A percentile compares a stretch with the other conserved stretches of the same genome.
Conservation (phyloP, 148 eudicot genomes). For the Vaccinium vitisidaea region DNA sequence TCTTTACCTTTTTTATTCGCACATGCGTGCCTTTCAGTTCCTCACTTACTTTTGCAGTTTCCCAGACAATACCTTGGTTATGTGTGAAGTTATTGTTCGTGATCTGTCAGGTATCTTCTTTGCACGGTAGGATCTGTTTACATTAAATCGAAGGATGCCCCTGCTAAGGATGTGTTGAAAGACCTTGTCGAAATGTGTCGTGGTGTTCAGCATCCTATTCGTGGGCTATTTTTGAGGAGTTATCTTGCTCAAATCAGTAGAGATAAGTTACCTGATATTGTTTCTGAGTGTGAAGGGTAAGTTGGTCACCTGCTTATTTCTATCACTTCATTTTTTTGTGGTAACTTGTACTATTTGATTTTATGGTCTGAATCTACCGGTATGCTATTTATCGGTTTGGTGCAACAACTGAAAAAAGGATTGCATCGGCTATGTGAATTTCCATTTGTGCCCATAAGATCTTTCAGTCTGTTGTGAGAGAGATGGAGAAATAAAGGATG, state of each 20-base stretch:
- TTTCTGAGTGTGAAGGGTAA: constrained; percentile 83
- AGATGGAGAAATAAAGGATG: background rate
- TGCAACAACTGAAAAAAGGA: background rate
- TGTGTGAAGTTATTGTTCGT: constrained; percentile 10
- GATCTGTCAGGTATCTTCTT: constrained; percentile 74
- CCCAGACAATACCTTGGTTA: background rate
- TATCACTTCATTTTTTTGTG: constrained; percentile 2
- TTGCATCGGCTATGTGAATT: background rate
- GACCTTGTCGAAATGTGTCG: constrained; percentile 99
- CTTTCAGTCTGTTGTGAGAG: background rate
- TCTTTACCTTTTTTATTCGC: background rate
- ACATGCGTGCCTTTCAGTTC: background rate
- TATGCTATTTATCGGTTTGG: background rate
- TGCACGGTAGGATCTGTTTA: constrained; percentile 98
- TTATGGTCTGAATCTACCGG: background rate
- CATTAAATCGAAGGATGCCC: constrained; percentile 81
- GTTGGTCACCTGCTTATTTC: constrained; percentile 18
- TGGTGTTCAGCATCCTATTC: constrained; percentile 92
- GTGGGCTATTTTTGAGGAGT: constrained; percentile 94
- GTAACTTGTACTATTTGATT: background rate
- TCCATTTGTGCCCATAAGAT: background rate
- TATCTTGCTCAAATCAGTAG: constrained; percentile 93
- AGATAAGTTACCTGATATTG: constrained; percentile 91
- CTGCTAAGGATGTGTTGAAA: constrained; percentile 84
- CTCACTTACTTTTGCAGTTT: background rate